phyloP scores from a whole-genome alignment of 2,329 filamentous ascomycete genomes.

The Pleoardoris graminearum region DNA sequence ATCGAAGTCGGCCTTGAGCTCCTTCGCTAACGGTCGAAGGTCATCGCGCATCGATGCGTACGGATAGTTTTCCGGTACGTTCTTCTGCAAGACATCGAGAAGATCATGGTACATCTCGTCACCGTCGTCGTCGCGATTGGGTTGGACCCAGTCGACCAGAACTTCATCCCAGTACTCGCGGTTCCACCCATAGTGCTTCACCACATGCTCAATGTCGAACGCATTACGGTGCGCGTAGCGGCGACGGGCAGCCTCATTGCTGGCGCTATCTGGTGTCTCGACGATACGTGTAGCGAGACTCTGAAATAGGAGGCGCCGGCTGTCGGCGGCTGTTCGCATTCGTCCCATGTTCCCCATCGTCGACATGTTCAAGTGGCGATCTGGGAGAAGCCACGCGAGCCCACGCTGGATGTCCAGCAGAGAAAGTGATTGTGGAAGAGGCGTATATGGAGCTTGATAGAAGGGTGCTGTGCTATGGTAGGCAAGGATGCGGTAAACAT shows the following conservation, averaged over 20 bases:
- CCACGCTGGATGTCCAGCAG: background rate
- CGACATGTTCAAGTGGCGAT: background rate
- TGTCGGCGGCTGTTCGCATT: background rate
- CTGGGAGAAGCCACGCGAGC: constrained; percentile 2
- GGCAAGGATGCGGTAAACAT: background rate
- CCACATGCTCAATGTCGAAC: background rate
- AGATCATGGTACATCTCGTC: constrained; percentile 5
- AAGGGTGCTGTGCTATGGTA: constrained; percentile 2
- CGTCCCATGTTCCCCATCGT: background rate
- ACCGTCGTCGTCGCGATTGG: constrained; percentile 1
- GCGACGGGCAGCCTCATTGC: background rate
- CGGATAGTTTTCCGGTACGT: constrained; percentile 1
- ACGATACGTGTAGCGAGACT: background rate
- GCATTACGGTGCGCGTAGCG: background rate
- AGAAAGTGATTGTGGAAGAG: background rate
- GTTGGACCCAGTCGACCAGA: background rate
- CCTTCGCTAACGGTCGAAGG: background rate
- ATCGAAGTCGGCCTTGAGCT: background rate
- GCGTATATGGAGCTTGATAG: background rate
- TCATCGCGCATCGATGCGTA: background rate
- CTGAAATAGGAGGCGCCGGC: constrained; percentile 1
- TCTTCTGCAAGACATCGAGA: background rate
- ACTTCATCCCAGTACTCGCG: background rate
- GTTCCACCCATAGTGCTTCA: background rate
- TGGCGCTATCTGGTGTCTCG: background rate